phyloP scores from a whole-genome alignment of 2,329 filamentous ascomycete genomes.

The Clarireedia hainanense region DNA sequence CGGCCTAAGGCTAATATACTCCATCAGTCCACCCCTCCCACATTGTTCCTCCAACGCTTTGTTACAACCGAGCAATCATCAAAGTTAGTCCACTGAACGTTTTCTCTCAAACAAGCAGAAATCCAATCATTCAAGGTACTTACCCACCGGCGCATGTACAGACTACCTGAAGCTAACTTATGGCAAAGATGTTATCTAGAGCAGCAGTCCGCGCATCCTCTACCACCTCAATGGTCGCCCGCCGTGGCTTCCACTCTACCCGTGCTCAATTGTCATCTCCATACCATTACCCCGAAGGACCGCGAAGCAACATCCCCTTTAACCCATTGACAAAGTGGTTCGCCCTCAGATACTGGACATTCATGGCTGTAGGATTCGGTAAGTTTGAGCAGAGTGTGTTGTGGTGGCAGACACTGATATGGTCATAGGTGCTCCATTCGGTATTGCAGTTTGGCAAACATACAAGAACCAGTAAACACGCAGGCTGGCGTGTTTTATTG shows the following conservation, averaged over 20 bases:
- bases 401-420: conserved; percentile 1
- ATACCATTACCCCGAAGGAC: conserved; percentile 97
- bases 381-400: conserved; percentile 25
- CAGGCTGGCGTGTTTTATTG: not conserved
- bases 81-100: conserved; percentile 17
- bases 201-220: conserved; percentile 52
- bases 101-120: conserved; percentile 10
- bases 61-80: conserved; percentile 11
- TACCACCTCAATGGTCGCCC: conserved; percentile 62
- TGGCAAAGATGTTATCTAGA: conserved; percentile 71
- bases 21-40: conserved; percentile 2
- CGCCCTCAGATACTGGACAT: conserved; percentile 72
- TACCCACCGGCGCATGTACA: not conserved
- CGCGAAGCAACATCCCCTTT: conserved; percentile 92
- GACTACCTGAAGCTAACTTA: conserved; percentile 11
- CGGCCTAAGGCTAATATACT: not conserved
- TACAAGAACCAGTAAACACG: conserved; percentile 30
- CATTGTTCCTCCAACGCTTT: conserved; percentile 1
- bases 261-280: conserved; percentile 78
- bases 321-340: conserved; percentile 90
- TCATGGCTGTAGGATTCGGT: conserved; percentile 50
- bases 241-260: conserved; percentile 91
- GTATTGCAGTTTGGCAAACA: conserved; percentile 43
- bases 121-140: conserved; percentile 10
- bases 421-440: conserved; percentile 45